Conservation (phyloP, 2,329 filamentous ascomycete species). For the Endocalyx cinctus region DNA sequence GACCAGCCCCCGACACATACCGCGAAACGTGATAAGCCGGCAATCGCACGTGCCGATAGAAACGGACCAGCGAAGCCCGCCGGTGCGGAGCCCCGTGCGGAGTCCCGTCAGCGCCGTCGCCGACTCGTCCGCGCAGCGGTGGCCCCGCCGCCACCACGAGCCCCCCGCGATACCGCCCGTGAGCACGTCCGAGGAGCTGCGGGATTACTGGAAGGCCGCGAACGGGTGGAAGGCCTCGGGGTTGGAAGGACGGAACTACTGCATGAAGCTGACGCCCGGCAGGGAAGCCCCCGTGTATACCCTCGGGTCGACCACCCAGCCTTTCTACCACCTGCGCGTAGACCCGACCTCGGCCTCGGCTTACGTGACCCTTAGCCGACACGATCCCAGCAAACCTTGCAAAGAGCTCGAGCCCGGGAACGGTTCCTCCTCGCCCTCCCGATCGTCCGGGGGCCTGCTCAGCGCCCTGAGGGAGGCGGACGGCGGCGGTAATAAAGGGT, state of each 20-base stretch:
- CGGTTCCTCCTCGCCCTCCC: constrained; percentile 31
- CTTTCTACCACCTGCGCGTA: constrained; percentile 63
- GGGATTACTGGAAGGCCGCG: constrained; percentile 62
- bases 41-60: constrained; percentile 51
- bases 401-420: constrained; percentile 36
- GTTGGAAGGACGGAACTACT: constrained; percentile 55
- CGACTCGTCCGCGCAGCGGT: constrained; percentile 23
- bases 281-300: constrained; percentile 62
- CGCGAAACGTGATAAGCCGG: constrained; percentile 60
- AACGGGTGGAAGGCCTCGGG: constrained; percentile 64
- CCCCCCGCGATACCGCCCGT: constrained; percentile 44
- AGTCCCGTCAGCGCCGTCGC: constrained; percentile 29
- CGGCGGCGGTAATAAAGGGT: constrained; percentile 39
- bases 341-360: constrained; percentile 61
- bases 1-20: constrained; percentile 58
- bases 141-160: constrained; percentile 33
- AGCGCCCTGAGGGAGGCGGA: constrained; percentile 28
- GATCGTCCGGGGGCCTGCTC: constrained; percentile 20
- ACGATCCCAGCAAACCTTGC: constrained; percentile 56
- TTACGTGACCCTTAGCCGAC: constrained; percentile 53
- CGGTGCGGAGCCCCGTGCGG: constrained; percentile 24
- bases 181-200: constrained; percentile 57
- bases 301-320: constrained; percentile 56
- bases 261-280: constrained; percentile 51
- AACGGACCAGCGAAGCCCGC: constrained; percentile 22